Conservation (phyloP, 345 rosid genomes). For the Camelina hispida region DNA sequence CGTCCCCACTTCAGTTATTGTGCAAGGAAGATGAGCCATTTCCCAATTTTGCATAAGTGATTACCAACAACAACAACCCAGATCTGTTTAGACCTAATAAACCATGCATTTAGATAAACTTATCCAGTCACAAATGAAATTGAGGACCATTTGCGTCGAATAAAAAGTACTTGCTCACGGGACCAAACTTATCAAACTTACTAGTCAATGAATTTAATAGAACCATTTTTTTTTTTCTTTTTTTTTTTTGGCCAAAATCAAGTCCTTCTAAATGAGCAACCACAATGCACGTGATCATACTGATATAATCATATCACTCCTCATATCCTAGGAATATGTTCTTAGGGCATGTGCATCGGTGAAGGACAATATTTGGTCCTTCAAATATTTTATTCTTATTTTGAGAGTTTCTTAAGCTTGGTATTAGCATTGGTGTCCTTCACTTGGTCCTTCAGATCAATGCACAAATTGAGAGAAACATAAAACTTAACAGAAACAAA, state of each 20-base stretch:
- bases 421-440: no score
- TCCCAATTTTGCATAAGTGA: not conserved
- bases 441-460: no score
- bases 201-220: not conserved
- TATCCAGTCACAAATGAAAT: not conserved
- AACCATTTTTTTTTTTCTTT: not conserved
- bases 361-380: no score
- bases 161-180: not conserved
- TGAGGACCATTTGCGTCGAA: not conserved
- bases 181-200: not conserved
- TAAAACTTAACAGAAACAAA: no score
- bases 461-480: no score
- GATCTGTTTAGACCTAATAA: not conserved
- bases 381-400: no score
- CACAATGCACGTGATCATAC: constrained; percentile 28
- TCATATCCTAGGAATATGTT: no score
- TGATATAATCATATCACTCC: not conserved
- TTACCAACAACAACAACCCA: not conserved
- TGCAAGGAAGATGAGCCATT: not conserved
- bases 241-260: not conserved
- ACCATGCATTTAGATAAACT: not conserved
- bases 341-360: no score
- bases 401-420: no score
- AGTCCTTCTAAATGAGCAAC: constrained; percentile 25
- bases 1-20: not conserved